Percentiles rank a stretch among this genome's conserved stretches.
Evolutionary conservation across 2,329 filamentous ascomycete genomes (phyloP).

Genomic region (Penicillium frequentans): DNA sequence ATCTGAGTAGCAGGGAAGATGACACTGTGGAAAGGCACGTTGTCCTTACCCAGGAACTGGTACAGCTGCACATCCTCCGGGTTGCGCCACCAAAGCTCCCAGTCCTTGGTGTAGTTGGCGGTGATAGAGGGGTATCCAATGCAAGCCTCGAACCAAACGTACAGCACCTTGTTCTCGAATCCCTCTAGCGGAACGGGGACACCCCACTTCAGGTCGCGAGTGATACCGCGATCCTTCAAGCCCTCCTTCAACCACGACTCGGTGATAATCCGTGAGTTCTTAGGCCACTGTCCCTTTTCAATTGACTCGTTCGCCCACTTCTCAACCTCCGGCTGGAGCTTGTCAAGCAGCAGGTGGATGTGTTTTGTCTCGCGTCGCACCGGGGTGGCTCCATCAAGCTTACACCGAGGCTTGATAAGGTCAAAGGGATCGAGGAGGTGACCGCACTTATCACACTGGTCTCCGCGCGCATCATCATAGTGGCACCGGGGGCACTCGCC

Average conservation of each 20-base stretch:
- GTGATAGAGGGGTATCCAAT: constrained; percentile 97
- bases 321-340: constrained; percentile 73
- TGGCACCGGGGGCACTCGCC: constrained; percentile 52
- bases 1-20: constrained; percentile 88
- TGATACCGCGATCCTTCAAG: constrained; percentile 83
- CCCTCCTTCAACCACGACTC: constrained; percentile 65
- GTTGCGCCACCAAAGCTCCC: constrained; percentile 94
- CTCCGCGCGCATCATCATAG: constrained; percentile 69
- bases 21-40: constrained; percentile 83
- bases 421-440: constrained; percentile 70
- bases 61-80: constrained; percentile 85
- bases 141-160: constrained; percentile 91
- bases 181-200: constrained; percentile 60
- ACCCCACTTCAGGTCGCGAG: constrained; percentile 90
- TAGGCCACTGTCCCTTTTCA: constrained; percentile 61
- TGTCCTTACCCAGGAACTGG: constrained; percentile 95
- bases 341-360: constrained; percentile 83
- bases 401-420: constrained; percentile 83
- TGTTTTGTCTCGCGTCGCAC: constrained; percentile 83
- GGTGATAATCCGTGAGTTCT: constrained; percentile 46
- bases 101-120: constrained; percentile 80
- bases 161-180: constrained; percentile 78
- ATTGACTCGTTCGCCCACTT: constrained; percentile 75
- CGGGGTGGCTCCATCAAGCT: constrained; percentile 81
- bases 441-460: constrained; percentile 75